Evolutionary conservation across 176 grass and related monocot genomes (phyloP), one percentile per base, ranked within the genome.

Genomic region (Carex myosuroides): DNA sequence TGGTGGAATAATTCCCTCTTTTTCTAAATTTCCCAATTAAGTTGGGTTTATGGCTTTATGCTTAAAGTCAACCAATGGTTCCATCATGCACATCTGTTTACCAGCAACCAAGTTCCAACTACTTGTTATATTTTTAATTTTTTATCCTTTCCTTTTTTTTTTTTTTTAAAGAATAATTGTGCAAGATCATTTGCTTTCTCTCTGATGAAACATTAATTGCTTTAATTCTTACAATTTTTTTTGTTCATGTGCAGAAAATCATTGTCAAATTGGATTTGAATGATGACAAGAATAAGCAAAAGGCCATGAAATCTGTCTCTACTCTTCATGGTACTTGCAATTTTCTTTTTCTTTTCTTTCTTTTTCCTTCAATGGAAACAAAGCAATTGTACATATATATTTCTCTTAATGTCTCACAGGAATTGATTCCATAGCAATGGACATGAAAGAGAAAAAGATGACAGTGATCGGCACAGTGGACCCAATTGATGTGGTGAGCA

Each of bases 271-370:
- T 97, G 90, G 88, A 94, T 24, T 24, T 97, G 56, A 89, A 91
- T 46, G 94, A 94, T 82, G 88, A 97, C 90, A 97, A 97, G 83
- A 92, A 92, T 73, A 97, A 94, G 86, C 94, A 92, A 84, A 97
- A 94, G 86, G 91, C 94, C 60, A 85, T 97, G 83, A 97, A 94
- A 85, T 88, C 94, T 60, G 88, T 97, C 86, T 92, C 94, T 74
- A 81, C 48, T 21, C 79, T 97, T 58, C 85, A 81, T 24, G 94
- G 94, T 97, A 87, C 14, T 59, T 46, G 39, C 4, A 58, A 42
- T 48, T 56, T 84, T n/a, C 22, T 73, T 21, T 6, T 33, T 57
- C 65, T 69, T 37, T 35, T 64, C 10, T 66, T 67, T 33, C 2
- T 3, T 20, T 21, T 53, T 8, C 1, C 13, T 11, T 2, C 12